Evolutionary conservation across 1,284 basidiomycete genomes (phyloP).

Genomic region (Heliocybe sulcata): DNA sequence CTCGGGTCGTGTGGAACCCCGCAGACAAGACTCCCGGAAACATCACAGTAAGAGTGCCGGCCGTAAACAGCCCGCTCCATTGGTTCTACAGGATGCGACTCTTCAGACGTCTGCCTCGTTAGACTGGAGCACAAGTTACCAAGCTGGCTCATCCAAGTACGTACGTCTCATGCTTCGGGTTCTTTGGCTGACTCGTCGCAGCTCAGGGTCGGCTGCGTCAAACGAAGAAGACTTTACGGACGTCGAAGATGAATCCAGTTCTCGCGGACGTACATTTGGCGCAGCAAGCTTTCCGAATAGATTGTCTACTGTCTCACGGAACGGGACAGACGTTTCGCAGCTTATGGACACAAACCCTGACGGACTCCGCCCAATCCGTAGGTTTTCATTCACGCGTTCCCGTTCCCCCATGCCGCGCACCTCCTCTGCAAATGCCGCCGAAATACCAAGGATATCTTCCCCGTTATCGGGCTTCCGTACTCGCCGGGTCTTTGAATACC

Average conservation of each 20-base stretch:
- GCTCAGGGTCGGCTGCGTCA: constrained; percentile 2
- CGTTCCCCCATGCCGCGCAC: constrained; percentile 40
- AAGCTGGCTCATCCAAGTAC: constrained; percentile 71
- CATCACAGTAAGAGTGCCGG: background rate
- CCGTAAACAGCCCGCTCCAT: background rate
- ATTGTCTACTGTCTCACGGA: background rate
- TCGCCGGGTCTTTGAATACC: constrained; percentile 6
- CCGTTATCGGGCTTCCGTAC: background rate
- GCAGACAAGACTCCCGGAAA: background rate
- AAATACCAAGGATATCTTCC: constrained; percentile 4
- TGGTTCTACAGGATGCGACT: background rate
- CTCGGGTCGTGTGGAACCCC: constrained; percentile 16
- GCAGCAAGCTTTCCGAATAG: background rate
- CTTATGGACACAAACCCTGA: background rate
- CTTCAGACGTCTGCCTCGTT: constrained; percentile 15
- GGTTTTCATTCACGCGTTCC: constrained; percentile 42
- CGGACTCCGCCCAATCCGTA: background rate
- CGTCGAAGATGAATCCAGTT: background rate
- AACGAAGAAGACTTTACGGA: background rate
- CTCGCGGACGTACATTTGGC: background rate
- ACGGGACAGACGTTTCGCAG: background rate
- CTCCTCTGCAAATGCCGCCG: constrained; percentile 21
- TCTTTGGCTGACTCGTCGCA: background rate
- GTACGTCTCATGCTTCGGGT: constrained; percentile 9
- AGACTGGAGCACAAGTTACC: constrained; percentile 81